Evolutionary conservation across 371 early-diverging fungal species (phyloP), one percentile per base, ranked within the genome.

Genomic region (Sanchytrium tribonematis): DNA sequence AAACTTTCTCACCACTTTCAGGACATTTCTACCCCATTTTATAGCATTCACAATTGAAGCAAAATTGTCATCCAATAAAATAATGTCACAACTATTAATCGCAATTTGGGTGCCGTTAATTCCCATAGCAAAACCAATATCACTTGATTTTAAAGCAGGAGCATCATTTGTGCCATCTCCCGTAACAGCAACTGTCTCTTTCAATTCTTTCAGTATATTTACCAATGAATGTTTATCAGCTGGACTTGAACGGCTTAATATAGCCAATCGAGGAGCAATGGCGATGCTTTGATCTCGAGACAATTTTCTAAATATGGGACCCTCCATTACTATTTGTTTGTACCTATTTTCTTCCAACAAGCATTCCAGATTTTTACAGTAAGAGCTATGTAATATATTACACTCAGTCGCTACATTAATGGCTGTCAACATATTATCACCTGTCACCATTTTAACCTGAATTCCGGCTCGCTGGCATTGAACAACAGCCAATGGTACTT

Each of bases 151-250:
- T 70, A 92, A 79, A 1, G 91, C 91, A n/a, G 87, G 88, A 1
- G 88, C 88, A 76, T 91, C 92, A 73, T 88, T 89, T 67, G 87
- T 86, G 74, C 89, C 89, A 78, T 97, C 97, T 68, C 96, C 95
- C 1, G 94, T 95, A 77, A 95, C 91, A 29, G 89, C 94, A 28
- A 95, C 95, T n/a, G 93, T 87, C 74, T 94, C 90, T 30, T 86
- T 89, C 67, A 88, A 80, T 70, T 86, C 83, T 77, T 91, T 88
- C 31, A 97, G 79, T 30, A 83, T 79, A 30, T 79, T 78, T 12
- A 95, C 93, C 66, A 97, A 84, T 69, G 90, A 83, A 66, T 89
- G 89, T 79, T 97, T 97, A 75, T 97, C 96, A 31, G 82, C 78
- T 27, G 97, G 97, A 66, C 88, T 87, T 30, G 89, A 87, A 22